These are phyloP conservation scores for Narthecium ossifragum DNA, from an alignment of 106 monocot genomes.

Conservation along the genomic window DNA sequence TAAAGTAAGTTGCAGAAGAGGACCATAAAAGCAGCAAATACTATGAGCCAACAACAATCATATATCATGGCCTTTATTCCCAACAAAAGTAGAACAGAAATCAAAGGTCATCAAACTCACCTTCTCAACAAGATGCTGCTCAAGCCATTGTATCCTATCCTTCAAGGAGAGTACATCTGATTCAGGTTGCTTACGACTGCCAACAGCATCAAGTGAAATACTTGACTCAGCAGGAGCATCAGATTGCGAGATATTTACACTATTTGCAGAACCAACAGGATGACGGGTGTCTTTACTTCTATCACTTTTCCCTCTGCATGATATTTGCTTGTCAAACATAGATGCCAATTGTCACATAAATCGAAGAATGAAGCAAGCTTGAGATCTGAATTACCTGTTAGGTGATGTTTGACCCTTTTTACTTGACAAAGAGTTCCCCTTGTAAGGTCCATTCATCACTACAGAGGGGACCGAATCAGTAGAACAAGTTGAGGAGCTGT, in stretches of 20 bases:
- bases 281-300: constrained; percentile 21
- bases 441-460: constrained; percentile 37
- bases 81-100: no score
- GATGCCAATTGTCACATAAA: not conserved
- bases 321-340: constrained; percentile 2
- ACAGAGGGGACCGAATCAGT: constrained; percentile 68
- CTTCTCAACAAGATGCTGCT: constrained; percentile 25
- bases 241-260: constrained; percentile 16
- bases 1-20: no score
- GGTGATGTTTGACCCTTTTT: constrained; percentile 25
- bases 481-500: constrained; percentile 88
- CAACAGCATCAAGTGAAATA: constrained; percentile 11
- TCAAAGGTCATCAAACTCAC: no score
- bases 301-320: constrained; percentile 47
- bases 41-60: no score
- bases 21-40: no score
- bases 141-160: constrained; percentile 19
- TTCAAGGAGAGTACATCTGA: constrained; percentile 12
- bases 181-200: constrained; percentile 19
- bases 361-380: not conserved
- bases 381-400: constrained; percentile 32
- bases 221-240: constrained; percentile 17
- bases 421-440: constrained; percentile 24
- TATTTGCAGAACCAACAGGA: constrained; percentile 5
- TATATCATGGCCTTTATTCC: no score